Percentiles rank a stretch among this genome's conserved stretches.
Evolutionary conservation across 202 grass and related monocot species (phyloP).

Genomic region (Setaria italica): DNA sequence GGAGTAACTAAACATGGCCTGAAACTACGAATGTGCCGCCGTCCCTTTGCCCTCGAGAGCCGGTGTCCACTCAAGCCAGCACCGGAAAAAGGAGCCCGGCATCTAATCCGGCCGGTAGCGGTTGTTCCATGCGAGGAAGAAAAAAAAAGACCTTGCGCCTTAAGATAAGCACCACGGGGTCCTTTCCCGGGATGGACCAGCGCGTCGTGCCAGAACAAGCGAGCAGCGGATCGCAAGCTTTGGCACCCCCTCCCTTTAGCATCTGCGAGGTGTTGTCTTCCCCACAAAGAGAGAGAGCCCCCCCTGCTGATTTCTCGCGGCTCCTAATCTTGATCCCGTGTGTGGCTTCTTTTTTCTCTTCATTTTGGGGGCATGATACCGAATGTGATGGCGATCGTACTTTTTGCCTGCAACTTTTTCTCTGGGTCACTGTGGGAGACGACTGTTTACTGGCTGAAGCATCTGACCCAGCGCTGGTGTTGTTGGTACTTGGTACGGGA

Average conservation of each 20-base stretch:
- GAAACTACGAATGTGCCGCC: no score
- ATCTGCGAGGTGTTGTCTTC: not conserved
- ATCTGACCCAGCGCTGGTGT: not conserved
- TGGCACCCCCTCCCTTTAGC: not conserved
- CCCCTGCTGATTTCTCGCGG: not conserved
- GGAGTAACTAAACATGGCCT: no score
- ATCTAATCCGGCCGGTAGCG: constrained; percentile 5
- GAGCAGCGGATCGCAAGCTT: not conserved
- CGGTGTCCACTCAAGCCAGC: not conserved
- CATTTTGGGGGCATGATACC: not conserved
- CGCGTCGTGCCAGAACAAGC: not conserved
- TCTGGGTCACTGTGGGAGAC: not conserved
- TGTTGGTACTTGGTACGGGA: constrained; percentile 15
- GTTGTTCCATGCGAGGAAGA: not conserved
- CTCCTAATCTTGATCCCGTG: not conserved
- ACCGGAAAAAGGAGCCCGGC: no score
- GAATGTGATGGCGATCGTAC: not conserved
- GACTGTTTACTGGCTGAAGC: not conserved
- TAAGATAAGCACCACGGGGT: constrained; percentile 24
- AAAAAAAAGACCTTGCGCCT: not conserved
- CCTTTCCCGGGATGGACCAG: not conserved
- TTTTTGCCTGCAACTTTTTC: not conserved
- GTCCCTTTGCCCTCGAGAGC: no score
- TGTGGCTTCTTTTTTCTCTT: not conserved
- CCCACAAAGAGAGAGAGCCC: not conserved